Percentiles rank a stretch among this genome's conserved stretches.
phyloP scores from a whole-genome alignment of 495 filamentous ascomycete genomes.

The Jackrogersella minutella region DNA sequence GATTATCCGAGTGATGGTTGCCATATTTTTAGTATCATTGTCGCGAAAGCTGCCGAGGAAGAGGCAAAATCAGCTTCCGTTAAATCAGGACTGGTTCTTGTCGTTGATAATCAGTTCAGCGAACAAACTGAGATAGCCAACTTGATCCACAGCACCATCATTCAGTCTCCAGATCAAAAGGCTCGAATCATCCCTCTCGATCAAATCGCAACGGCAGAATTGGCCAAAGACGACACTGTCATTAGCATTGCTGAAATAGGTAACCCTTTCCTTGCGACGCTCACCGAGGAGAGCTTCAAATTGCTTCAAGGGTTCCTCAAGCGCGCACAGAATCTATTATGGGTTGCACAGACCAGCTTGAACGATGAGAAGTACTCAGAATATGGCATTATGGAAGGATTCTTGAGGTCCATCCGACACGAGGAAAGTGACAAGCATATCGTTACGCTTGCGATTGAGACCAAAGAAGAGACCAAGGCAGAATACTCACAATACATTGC shows the following conservation, averaged over 20 bases:
- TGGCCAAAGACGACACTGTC: constrained; percentile 42
- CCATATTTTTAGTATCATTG: constrained; percentile 56
- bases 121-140: constrained; percentile 23
- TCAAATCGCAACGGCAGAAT: constrained; percentile 12
- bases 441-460: constrained; percentile 42
- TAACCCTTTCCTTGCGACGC: constrained; percentile 50
- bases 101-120: constrained; percentile 30
- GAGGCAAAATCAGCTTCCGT: neutral
- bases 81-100: constrained; percentile 14
- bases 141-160: constrained; percentile 8
- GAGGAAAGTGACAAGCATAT: constrained; percentile 44
- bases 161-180: constrained; percentile 8
- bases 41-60: constrained; percentile 38
- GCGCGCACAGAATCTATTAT: constrained; percentile 40
- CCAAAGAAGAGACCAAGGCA: neutral
- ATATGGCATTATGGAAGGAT: constrained; percentile 36
- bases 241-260: constrained; percentile 58
- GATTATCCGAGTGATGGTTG: constrained; percentile 28
- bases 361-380: constrained; percentile 36
- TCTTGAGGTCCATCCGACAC: constrained; percentile 41
- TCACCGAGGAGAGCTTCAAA: constrained; percentile 45
- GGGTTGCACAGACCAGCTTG: constrained; percentile 34
- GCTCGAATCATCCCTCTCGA: constrained; percentile 22
- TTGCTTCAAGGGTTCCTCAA: constrained; percentile 49
- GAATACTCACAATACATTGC: constrained; percentile 25